Conservation (phyloP, 2,329 filamentous ascomycete species). For the Parasarocladium wereldwijsianum region DNA sequence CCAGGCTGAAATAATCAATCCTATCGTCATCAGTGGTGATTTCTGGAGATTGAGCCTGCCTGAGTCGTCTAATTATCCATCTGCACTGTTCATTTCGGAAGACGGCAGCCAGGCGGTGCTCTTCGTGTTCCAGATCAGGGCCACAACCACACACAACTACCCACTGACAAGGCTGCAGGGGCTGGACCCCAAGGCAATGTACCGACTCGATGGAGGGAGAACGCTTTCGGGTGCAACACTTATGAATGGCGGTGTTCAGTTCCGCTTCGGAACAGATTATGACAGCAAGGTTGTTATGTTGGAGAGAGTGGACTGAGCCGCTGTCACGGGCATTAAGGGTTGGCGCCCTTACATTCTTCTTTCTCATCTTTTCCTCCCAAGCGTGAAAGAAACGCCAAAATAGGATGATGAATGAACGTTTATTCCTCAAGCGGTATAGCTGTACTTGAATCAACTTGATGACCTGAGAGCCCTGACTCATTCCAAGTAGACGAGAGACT, state of each 20-base stretch:
- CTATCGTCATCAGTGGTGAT: slow-evolving; percentile 41
- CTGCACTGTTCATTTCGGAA: slow-evolving; percentile 40
- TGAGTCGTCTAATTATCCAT: slow-evolving; percentile 46
- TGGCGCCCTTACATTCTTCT: background rate
- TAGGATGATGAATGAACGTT: background rate
- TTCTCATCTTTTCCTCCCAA: background rate
- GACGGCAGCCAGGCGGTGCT: slow-evolving; percentile 35
- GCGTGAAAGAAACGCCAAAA: background rate
- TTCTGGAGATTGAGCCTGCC: slow-evolving; percentile 45
- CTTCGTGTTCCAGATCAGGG: slow-evolving; percentile 45
- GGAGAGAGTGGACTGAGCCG: slow-evolving; percentile 20
- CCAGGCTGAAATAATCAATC: slow-evolving; percentile 40
- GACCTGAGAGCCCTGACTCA: slow-evolving; percentile 1
- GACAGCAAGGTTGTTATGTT: slow-evolving; percentile 42
- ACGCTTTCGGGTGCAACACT: slow-evolving; percentile 42
- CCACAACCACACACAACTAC: slow-evolving; percentile 32
- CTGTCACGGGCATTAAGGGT: slow-evolving; percentile 2
- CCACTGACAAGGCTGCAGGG: slow-evolving; percentile 41
- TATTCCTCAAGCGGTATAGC: background rate
- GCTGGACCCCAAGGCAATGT: slow-evolving; percentile 36
- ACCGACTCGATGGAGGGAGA: slow-evolving; percentile 34
- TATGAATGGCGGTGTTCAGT: slow-evolving; percentile 47
- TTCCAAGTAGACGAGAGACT: slow-evolving; percentile 1
- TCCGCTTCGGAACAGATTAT: slow-evolving; percentile 39
- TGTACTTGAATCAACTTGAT: slow-evolving; percentile 3